Evolutionary conservation across 352 stramenopile species (phyloP).

Genomic region (Phytopythium vexans): DNA sequence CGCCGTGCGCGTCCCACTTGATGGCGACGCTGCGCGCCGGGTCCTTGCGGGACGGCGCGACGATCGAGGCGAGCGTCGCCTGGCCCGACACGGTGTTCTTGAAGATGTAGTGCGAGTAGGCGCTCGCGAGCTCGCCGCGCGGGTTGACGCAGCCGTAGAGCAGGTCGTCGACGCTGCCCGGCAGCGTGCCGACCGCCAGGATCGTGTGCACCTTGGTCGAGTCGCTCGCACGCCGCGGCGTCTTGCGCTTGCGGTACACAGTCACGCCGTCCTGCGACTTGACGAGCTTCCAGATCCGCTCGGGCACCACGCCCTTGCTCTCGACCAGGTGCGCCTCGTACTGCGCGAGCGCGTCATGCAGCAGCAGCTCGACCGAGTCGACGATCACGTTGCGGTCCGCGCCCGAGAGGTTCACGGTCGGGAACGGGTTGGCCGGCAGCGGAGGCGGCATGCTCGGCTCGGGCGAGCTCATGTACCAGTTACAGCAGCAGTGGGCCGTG

Average conservation of each 20-base stretch:
- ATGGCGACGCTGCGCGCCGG: conserved; percentile 24
- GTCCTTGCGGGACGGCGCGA: conserved; percentile 16
- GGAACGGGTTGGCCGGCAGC: conserved; percentile 25
- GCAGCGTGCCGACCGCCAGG: conserved; percentile 11
- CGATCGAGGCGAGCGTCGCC: conserved; percentile 16
- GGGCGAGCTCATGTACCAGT: too few relatives aligned
- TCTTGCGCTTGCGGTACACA: conserved; percentile 21
- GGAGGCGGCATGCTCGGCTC: neutral
- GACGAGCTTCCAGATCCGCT: conserved; percentile 27
- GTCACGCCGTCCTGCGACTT: conserved; percentile 25
- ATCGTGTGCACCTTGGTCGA: conserved; percentile 17
- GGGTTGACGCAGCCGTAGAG: conserved; percentile 23
- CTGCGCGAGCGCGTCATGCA: conserved; percentile 12
- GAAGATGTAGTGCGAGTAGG: conserved; percentile 27
- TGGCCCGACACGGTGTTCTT: conserved; percentile 20
- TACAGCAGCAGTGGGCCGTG: too few relatives aligned
- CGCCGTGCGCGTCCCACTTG: conserved; percentile 28
- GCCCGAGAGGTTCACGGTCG: conserved; percentile 15
- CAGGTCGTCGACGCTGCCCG: conserved; percentile 19
- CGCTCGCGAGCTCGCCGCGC: conserved; percentile 25
- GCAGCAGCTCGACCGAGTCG: conserved; percentile 5
- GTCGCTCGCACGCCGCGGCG: conserved; percentile 5
- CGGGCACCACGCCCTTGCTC: conserved; percentile 20
- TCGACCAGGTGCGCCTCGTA: conserved; percentile 33
- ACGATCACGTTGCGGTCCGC: conserved; percentile 3